phyloP scores from a whole-genome alignment of 352 stramenopile genomes.

The Achlya hypogyna region DNA sequence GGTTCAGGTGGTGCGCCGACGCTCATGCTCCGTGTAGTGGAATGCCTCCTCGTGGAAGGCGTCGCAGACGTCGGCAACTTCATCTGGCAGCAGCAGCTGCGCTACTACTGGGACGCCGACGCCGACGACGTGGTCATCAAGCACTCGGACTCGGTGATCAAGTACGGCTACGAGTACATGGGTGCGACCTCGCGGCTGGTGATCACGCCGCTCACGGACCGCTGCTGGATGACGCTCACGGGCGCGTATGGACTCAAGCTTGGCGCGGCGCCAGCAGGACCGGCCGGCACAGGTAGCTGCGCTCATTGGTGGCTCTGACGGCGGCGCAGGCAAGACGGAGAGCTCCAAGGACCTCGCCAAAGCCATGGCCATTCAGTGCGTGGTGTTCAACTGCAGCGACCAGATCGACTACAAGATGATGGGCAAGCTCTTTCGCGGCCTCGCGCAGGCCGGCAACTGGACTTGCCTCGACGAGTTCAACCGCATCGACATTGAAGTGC shows the following conservation, averaged over 20 bases:
- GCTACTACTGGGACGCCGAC: conserved; percentile 90
- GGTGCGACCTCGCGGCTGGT: conserved; percentile 82
- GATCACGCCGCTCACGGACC: conserved; percentile 87
- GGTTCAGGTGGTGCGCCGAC: background rate
- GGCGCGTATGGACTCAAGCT: conserved; percentile 89
- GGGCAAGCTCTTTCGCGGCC: conserved; percentile 91
- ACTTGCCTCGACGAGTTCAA: conserved; percentile 93
- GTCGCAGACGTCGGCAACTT: conserved; percentile 80
- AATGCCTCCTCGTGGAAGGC: conserved; percentile 54
- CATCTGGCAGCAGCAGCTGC: conserved; percentile 91
- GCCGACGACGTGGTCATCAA: conserved; percentile 84
- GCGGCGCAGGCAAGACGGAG: conserved; percentile 89
- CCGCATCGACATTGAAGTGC: conserved; percentile 90
- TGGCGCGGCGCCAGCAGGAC: conserved; percentile 86
- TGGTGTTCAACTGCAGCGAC: conserved; percentile 96
- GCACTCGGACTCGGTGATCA: conserved; percentile 80
- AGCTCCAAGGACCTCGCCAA: conserved; percentile 94
- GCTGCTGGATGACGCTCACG: conserved; percentile 95
- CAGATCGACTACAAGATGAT: conserved; percentile 96
- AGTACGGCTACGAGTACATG: conserved; percentile 95
- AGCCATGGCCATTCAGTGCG: conserved; percentile 88
- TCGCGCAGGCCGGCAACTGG: conserved; percentile 86
- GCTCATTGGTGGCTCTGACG: background rate
- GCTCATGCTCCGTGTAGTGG: conserved; percentile 27
- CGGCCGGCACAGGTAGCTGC: conserved; percentile 70